Evolutionary conservation across 2,329 filamentous ascomycete species (phyloP).

Genomic region (Hysterium pulicare): DNA sequence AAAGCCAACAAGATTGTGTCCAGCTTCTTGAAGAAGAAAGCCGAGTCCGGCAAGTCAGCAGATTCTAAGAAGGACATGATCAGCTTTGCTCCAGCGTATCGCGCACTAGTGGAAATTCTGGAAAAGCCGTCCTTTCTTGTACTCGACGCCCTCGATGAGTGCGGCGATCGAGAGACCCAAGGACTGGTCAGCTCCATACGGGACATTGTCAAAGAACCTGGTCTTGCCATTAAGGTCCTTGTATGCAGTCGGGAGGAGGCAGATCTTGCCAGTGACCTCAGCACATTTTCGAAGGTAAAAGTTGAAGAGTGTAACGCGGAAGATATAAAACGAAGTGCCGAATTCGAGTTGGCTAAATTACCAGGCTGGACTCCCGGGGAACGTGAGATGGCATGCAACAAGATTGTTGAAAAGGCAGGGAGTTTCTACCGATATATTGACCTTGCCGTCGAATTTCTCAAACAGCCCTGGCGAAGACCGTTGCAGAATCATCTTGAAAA

Average conservation of each 20-base stretch:
- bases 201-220: background rate
- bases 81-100: background rate
- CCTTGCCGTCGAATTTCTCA: conserved; percentile 1
- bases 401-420: conserved; percentile 4
- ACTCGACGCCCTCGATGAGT: conserved; percentile 11
- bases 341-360: conserved; percentile 2
- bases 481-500: background rate
- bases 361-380: conserved; percentile 1
- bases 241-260: conserved; percentile 2
- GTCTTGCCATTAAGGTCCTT: background rate
- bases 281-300: background rate
- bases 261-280: conserved; percentile 4
- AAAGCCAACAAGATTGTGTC: conserved; percentile 3
- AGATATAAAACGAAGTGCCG: background rate
- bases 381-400: conserved; percentile 3
- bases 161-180: background rate
- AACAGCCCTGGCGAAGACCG: conserved; percentile 3
- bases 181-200: background rate
- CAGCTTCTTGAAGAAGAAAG: conserved; percentile 1
- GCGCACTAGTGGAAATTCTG: background rate
- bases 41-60: background rate
- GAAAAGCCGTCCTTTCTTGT: conserved; percentile 1
- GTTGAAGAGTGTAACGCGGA: conserved; percentile 1
- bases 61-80: background rate
- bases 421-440: conserved; percentile 4